Conservation (phyloP, 2,329 filamentous ascomycete species). For the Venturia pyrina region DNA sequence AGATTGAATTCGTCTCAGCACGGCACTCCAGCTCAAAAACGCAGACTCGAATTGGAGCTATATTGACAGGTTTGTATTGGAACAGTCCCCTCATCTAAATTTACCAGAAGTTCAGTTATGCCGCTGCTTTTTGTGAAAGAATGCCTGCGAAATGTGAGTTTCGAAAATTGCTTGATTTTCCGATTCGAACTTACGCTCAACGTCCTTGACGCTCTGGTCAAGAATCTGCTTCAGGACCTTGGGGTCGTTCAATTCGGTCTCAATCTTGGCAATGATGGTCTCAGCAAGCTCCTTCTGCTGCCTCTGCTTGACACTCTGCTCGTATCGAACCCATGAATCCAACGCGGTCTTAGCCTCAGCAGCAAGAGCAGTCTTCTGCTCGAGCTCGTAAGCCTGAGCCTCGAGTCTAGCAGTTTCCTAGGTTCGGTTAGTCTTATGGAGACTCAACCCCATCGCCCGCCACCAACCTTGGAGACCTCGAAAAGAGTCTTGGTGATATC, state of each 20-base stretch:
- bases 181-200: conserved; percentile 68
- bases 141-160: conserved; percentile 5
- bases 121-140: conserved; percentile 12
- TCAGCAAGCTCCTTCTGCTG: conserved; percentile 95
- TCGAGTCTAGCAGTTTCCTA: conserved; percentile 96
- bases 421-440: conserved; percentile 18
- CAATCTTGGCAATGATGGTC: conserved; percentile 89
- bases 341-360: conserved; percentile 90
- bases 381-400: conserved; percentile 90
- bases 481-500: conserved; percentile 96
- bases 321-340: conserved; percentile 98
- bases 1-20: background rate
- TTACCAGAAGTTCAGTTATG: background rate
- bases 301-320: conserved; percentile 96
- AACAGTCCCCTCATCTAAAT: conserved; percentile 4
- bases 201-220: conserved; percentile 88
- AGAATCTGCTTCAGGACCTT: conserved; percentile 96
- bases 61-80: conserved; percentile 10
- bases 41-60: conserved; percentile 2
- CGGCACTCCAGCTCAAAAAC: background rate
- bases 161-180: background rate
- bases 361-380: conserved; percentile 89
- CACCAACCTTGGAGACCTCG: conserved; percentile 84
- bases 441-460: background rate
- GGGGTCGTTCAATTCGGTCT: conserved; percentile 97